Evolutionary conservation across 495 filamentous ascomycete species (phyloP), one percentile per base, ranked within the genome.

Genomic region (Penicillium silybi): DNA sequence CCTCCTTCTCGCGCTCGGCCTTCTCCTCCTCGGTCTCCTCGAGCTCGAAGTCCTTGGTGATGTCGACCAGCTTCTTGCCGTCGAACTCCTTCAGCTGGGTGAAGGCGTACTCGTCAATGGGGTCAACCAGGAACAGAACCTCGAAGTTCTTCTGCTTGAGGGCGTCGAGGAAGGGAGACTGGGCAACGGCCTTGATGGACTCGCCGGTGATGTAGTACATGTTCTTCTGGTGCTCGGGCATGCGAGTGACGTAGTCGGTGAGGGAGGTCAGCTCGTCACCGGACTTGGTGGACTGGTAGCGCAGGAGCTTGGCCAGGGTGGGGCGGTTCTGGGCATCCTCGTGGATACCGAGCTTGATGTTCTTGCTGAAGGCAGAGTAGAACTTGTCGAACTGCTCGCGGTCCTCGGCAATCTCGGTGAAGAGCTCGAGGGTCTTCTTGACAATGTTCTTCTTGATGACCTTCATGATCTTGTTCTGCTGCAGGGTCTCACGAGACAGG

Each of bases 391-490:
- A 97, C 70, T 96, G 86, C 83, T 98, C 93, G 77, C 92, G 92
- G 78, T 98, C 95, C 80, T 98, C 93, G 48, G 95, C 83, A 62
- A 98, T 97, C 83, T 98, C 93, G 56, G 80, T 80, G 86, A 98
- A 98, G 74, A 98, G 89, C 82, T 98, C 93, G 45, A 98, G 89
- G 48, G 89, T 88, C 91, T 98, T 98, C 90, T 97, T 98, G 81
- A 98, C 91, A 54, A 98, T 93, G 86, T 98, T 98, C 91, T 98
- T 98, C 82, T 90, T 92, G 85, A 98, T 98, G 68, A 98, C 93
- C 85, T 98, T 98, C 93, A 98, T 96, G 81, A 98, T 98, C 89
- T 97, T 97, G 87, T 97, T 97, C 82, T 97, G 95, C 79, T 98
- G 93, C 43, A 98, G 89, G 52, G 95, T 97, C 85, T 98, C 93